Base-by-base conservation (phyloP, 176 grass and related monocot genomes). In the Phoenix dactylifera region DNA sequence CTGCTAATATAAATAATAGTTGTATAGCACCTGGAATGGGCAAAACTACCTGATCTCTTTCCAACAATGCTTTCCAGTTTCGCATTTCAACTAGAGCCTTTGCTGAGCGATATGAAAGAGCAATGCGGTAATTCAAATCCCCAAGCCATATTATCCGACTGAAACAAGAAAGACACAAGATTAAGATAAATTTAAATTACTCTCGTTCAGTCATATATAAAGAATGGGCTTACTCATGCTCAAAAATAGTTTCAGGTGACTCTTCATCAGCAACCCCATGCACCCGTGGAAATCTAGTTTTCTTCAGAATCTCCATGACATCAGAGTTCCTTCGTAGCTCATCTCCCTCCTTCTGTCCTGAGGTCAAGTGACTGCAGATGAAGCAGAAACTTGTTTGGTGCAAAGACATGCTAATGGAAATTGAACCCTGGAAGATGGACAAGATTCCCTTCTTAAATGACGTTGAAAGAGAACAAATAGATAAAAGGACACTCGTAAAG, bases 91-190 rank as follows among this genome's bases (percentile, higher is more conserved):
- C 87, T 7, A 97, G 82, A 55, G 84, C 70, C 78, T 88, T 97
- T 28, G 92, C 83, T 6, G 83, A 88, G 20, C 77, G 78, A 58
- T 97, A 97, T 1, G 92, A 87, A 72, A 97, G 87, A 48, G 92
- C 75, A 64, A 97, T 88, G 58, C 92, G 80, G 73, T 97, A 97
- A 82, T 97, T 97, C 78, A 97, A 83, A 74, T 97, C 92, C 59
- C 92, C 92, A 72, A 97, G 92, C 92, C 92, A 97, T 85, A 97
- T 78, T 56, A 97, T 77, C 12, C 87, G 83, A 63, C 92, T 97
- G 86, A 71, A 68, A 71, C 12, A 54, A 54, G n/a, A 55, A 73
- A 26, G 82, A 51, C 57, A 68, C 35, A 14, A 44, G 35, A 44
- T 44, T 44, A 44, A 44, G 14, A 44, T 44, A 44, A 44, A 44